These are phyloP conservation scores for Thelephora terrestris DNA, from an alignment of 1,284 basidiomycete genomes.

Conservation along the genomic window DNA sequence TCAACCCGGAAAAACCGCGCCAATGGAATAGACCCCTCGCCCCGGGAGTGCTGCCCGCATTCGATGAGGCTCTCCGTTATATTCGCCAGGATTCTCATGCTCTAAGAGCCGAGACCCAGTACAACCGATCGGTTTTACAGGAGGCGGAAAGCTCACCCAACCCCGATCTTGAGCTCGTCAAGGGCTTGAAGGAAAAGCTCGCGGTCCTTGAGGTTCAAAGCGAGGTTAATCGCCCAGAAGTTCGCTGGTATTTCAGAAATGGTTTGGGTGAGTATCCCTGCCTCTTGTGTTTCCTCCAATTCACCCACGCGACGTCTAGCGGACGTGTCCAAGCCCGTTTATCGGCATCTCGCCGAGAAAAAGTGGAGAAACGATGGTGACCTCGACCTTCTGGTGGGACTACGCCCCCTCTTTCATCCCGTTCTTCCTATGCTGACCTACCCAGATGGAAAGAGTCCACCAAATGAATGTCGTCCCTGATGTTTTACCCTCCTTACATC, in stretches of 20 bases:
- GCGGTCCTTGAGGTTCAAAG: conserved; percentile 34
- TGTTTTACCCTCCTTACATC: conserved; percentile 62
- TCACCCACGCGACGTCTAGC: conserved; percentile 25
- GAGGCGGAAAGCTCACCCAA: conserved; percentile 15
- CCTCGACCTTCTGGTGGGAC: conserved; percentile 73
- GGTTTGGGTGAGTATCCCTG: conserved; percentile 52
- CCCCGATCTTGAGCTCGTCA: conserved; percentile 29
- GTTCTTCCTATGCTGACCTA: not conserved
- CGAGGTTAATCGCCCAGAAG: conserved; percentile 69
- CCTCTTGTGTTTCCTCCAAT: conserved; percentile 1
- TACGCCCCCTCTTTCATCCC: not conserved
- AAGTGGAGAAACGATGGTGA: conserved; percentile 79
- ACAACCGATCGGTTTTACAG: conserved; percentile 24
- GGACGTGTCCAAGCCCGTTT: conserved; percentile 57
- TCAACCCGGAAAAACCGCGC: conserved; percentile 39
- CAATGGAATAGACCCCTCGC: conserved; percentile 62
- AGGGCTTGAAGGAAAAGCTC: conserved; percentile 25
- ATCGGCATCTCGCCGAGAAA: conserved; percentile 76
- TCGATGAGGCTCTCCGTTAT: conserved; percentile 70
- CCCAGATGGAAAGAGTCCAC: conserved; percentile 82
- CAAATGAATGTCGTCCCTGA: conserved; percentile 91
- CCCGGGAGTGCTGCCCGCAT: conserved; percentile 64
- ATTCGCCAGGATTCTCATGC: conserved; percentile 41
- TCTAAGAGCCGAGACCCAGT: conserved; percentile 36
- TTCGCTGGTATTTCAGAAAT: conserved; percentile 66